These are phyloP conservation scores for Fibroporia radiculosa DNA, from an alignment of 768 basidiomycete genomes.

Conservation along the genomic window DNA sequence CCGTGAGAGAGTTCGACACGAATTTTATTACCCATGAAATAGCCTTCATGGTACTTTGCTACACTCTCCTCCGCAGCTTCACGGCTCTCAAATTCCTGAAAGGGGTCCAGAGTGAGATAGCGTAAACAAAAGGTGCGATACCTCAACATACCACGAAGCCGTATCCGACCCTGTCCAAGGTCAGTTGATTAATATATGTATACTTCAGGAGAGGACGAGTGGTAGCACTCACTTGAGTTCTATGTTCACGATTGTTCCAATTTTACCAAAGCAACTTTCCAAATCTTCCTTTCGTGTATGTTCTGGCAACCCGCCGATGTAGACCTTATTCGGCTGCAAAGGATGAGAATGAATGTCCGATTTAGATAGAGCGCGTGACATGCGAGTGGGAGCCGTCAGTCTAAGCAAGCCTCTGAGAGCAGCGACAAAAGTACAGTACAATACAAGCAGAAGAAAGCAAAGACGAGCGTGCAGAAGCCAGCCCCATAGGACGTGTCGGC, in stretches of 20 bases:
- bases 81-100: slow-evolving; percentile 76
- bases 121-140: background rate
- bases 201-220: background rate
- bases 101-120: slow-evolving; percentile 6
- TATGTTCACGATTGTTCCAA: slow-evolving; percentile 66
- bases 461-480: background rate
- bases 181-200: slow-evolving; percentile 10
- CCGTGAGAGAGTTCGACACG: slow-evolving; percentile 82
- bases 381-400: slow-evolving; percentile 13
- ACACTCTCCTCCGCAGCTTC: slow-evolving; percentile 85
- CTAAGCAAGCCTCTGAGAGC: slow-evolving; percentile 9
- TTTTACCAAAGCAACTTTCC: slow-evolving; percentile 80
- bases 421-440: slow-evolving; percentile 5
- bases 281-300: slow-evolving; percentile 81
- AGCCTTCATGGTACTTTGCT: slow-evolving; percentile 81
- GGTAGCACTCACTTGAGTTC: slow-evolving; percentile 69
- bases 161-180: slow-evolving; percentile 60
- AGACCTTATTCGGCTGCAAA: slow-evolving; percentile 88
- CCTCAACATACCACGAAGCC: slow-evolving; percentile 75
- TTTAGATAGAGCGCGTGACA: slow-evolving; percentile 1
- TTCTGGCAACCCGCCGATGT: slow-evolving; percentile 85
- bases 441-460: slow-evolving; percentile 5
- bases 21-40: slow-evolving; percentile 90
- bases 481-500: background rate
- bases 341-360: slow-evolving; percentile 47